Percentiles rank a stretch among this genome's conserved stretches.
Evolutionary conservation across 305 asterid species (phyloP).

Genomic region (Withania somnifera): DNA sequence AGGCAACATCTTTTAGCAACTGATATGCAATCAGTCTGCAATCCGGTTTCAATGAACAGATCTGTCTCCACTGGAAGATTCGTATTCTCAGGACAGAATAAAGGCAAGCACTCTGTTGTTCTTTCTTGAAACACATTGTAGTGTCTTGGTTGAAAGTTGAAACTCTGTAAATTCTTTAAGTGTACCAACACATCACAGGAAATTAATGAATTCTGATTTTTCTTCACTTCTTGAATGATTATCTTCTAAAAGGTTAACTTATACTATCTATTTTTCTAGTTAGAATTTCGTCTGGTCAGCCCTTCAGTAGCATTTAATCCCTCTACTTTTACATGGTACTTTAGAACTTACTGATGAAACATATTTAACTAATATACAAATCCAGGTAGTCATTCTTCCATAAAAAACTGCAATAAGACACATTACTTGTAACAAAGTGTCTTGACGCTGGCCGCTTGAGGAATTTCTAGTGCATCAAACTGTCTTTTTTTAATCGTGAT

Average conservation of each 20-base stretch:
- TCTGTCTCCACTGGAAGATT: constrained; percentile 16
- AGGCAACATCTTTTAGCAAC: constrained; percentile 1
- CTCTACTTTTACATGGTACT: too few relatives aligned
- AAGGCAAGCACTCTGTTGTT: neutral
- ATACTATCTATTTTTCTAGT: neutral
- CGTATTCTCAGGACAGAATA: neutral
- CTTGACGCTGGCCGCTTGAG: too few relatives aligned
- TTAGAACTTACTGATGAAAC: too few relatives aligned
- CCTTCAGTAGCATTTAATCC: neutral
- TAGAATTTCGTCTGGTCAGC: neutral
- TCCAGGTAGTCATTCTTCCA: too few relatives aligned
- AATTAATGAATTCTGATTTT: constrained; percentile 1
- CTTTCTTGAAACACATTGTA: neutral
- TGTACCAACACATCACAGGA: constrained; percentile 3
- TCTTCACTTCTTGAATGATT: neutral
- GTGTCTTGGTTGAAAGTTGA: neutral
- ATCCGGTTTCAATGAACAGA: constrained; percentile 5
- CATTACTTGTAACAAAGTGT: too few relatives aligned
- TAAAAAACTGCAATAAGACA: too few relatives aligned
- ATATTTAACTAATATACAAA: too few relatives aligned
- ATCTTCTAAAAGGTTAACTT: neutral
- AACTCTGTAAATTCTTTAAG: constrained; percentile 7
- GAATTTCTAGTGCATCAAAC: too few relatives aligned
- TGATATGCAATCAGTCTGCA: neutral
- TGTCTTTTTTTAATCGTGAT: too few relatives aligned